Evolutionary conservation across 352 stramenopile species (phyloP), one percentile per base, ranked within the genome.

Genomic region (Pythium plurisporium): DNA sequence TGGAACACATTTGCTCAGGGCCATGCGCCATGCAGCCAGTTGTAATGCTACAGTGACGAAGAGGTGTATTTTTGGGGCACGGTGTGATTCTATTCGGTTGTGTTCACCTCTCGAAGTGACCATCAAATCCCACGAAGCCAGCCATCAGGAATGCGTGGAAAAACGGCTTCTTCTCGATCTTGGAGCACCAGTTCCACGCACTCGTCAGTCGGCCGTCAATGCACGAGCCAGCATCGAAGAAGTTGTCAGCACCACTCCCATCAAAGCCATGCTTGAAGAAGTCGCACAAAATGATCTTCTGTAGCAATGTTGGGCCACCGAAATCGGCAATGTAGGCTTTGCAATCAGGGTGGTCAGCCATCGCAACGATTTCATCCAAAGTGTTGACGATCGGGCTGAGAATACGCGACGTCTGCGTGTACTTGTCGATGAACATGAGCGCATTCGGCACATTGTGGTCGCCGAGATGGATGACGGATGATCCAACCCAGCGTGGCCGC

Each of bases 351-450:
- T n/a, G n/a, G n/a, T n/a, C n/a, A n/a, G n/a, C n/a, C n/a, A n/a
- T n/a, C n/a, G n/a, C 49, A 26, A 90, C 79, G 41, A 95, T 79
- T 25, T 62, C 79, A 44, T 93, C 84, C 17, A 95, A 69, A 0
- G 86, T 89, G 59, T 94, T 94, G 51, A 95, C 81, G 41, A 95
- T 90, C n/a, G 86, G 86, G 22, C 86, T 80, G 34, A 95, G 58
- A 48, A 94, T 94, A 62, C 93, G 82, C 20, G 84, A 72, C 12
- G 96, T 91, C 62, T 98, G 94, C 31, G 93, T 98, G 76, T 99
- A 98, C 76, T 99, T 99, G 82, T 99, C 96, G 69, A 99, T 98
- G 66, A 99, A 99, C 73, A 97, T 98, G 59, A 99, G 82, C 46
- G 95, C 95, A 58, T 98, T 98, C 14, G 95, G 96, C 27, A 99